phyloP scores from a whole-genome alignment of 2,329 filamentous ascomycete genomes.

The Penicillium sp. region DNA sequence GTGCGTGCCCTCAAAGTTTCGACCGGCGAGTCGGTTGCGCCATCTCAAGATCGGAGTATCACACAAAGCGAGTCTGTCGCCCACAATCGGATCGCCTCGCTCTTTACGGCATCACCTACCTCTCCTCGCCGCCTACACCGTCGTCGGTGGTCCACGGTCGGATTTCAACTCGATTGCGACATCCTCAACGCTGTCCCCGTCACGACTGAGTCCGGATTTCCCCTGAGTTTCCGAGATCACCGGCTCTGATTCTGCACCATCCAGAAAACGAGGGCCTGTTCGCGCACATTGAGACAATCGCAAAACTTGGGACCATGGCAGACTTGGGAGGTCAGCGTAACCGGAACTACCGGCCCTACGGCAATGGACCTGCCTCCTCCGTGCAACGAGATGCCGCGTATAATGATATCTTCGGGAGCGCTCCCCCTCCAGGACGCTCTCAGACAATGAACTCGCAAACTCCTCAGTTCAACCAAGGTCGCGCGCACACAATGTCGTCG shows the following conservation, averaged over 20 bases:
- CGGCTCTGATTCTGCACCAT: too few relatives aligned
- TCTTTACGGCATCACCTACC: slow-evolving; percentile 8
- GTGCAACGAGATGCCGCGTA: slow-evolving; percentile 88
- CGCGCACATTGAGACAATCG: neutral
- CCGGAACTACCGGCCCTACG: slow-evolving; percentile 54
- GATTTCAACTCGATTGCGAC: slow-evolving; percentile 31
- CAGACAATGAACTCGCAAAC: slow-evolving; percentile 90
- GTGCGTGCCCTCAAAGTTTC: slow-evolving; percentile 11
- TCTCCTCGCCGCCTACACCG: slow-evolving; percentile 13
- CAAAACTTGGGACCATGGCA: slow-evolving; percentile 45
- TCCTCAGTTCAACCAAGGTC: slow-evolving; percentile 55
- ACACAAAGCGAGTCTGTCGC: slow-evolving; percentile 12
- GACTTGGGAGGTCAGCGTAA: slow-evolving; percentile 59
- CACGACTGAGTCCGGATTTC: slow-evolving; percentile 23
- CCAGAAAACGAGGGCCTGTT: too few relatives aligned
- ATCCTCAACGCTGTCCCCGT: slow-evolving; percentile 25
- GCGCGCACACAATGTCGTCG: slow-evolving; percentile 73
- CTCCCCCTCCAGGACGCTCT: slow-evolving; percentile 79
- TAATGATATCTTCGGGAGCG: slow-evolving; percentile 87
- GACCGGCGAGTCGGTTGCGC: slow-evolving; percentile 25
- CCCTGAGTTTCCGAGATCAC: neutral
- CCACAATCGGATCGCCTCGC: slow-evolving; percentile 13
- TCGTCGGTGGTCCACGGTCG: slow-evolving; percentile 27
- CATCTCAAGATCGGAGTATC: slow-evolving; percentile 19
- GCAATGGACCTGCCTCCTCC: slow-evolving; percentile 46